A percentile compares a stretch with the other conserved stretches of the same genome.
These are phyloP conservation scores for Leptographium flavum DNA, from an alignment of 2,329 filamentous ascomycete species.

Conservation along the genomic window DNA sequence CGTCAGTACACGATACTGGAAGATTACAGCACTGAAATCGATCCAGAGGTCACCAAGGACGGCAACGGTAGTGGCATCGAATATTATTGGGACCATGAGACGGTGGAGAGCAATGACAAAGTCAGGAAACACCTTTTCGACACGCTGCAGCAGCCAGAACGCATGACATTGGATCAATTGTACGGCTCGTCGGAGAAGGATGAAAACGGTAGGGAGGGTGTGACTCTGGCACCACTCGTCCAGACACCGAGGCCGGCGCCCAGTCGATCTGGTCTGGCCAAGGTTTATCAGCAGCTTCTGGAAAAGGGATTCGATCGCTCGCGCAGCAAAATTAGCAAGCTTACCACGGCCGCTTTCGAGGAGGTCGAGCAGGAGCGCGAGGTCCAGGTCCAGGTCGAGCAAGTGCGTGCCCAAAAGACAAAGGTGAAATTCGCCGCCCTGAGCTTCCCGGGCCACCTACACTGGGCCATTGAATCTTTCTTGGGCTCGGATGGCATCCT, in stretches of 20 bases:
- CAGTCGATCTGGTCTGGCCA: slow-evolving; percentile 7
- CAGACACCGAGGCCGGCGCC: slow-evolving; percentile 14
- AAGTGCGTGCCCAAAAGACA: slow-evolving; percentile 23
- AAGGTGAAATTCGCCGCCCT: neutral
- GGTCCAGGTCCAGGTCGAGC: slow-evolving; percentile 42
- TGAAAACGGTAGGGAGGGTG: neutral
- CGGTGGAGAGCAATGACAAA: too few species aligned
- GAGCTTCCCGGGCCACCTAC: slow-evolving; percentile 3
- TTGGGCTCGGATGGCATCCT: slow-evolving; percentile 4
- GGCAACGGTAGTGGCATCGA: too few species aligned
- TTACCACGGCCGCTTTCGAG: slow-evolving; percentile 30
- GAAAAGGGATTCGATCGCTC: neutral
- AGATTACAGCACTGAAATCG: too few species aligned
- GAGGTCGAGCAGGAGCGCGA: slow-evolving; percentile 48
- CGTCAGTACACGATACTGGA: slow-evolving; percentile 16
- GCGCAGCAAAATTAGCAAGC: too few species aligned
- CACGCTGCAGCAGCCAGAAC: slow-evolving; percentile 35
- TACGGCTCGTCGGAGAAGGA: slow-evolving; percentile 24
- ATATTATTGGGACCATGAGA: too few species aligned
- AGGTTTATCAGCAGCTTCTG: slow-evolving; percentile 16
- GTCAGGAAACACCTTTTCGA: slow-evolving; percentile 24
- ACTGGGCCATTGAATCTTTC: slow-evolving; percentile 1
- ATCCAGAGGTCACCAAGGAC: too few species aligned
- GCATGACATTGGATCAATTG: slow-evolving; percentile 40
- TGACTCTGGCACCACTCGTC: slow-evolving; percentile 9